Evolutionary conservation across 345 rosid species (phyloP).

Genomic region (Leavenworthia alabamica): DNA sequence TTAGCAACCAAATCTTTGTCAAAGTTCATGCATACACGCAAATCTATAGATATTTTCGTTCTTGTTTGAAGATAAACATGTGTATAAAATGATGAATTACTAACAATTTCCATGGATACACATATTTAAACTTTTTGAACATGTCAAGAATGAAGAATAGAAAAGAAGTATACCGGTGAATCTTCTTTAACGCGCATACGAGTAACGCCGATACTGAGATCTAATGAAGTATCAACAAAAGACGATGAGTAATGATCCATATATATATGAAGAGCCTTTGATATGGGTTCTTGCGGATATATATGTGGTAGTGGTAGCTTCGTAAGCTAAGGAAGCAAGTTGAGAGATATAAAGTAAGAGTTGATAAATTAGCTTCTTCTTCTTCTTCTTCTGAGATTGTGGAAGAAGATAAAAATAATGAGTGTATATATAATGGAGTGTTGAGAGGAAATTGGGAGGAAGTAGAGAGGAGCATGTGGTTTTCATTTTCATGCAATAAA

Average conservation of each 20-base stretch:
- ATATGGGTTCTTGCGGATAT: constrained; percentile 9
- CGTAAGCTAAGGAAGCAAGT: constrained; percentile 11
- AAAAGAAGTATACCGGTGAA: constrained; percentile 22
- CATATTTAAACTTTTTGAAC: constrained; percentile 13
- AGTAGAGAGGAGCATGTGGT: constrained; percentile 29
- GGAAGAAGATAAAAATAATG: constrained; percentile 15
- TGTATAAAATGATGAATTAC: constrained; percentile 36
- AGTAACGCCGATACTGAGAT: constrained; percentile 43
- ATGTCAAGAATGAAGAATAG: background rate
- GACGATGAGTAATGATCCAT: constrained; percentile 48
- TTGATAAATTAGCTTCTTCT: constrained; percentile 10
- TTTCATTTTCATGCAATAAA: constrained; percentile 29
- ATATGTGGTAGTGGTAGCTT: background rate
- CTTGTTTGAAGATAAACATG: background rate
- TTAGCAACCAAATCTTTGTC: constrained; percentile 12
- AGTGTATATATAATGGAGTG: constrained; percentile 18
- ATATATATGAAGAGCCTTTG: constrained; percentile 5
- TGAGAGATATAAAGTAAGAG: constrained; percentile 21
- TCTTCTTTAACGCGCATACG: constrained; percentile 36
- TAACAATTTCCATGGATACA: background rate
- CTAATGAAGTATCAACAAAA: constrained; percentile 47
- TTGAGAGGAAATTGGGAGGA: constrained; percentile 38
- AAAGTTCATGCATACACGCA: background rate
- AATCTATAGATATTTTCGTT: background rate
- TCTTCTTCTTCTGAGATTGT: constrained; percentile 7